Percentiles rank a stretch among this genome's conserved stretches.
Evolutionary conservation across 345 rosid species (phyloP).

Genomic region (Theobroma cacao): DNA sequence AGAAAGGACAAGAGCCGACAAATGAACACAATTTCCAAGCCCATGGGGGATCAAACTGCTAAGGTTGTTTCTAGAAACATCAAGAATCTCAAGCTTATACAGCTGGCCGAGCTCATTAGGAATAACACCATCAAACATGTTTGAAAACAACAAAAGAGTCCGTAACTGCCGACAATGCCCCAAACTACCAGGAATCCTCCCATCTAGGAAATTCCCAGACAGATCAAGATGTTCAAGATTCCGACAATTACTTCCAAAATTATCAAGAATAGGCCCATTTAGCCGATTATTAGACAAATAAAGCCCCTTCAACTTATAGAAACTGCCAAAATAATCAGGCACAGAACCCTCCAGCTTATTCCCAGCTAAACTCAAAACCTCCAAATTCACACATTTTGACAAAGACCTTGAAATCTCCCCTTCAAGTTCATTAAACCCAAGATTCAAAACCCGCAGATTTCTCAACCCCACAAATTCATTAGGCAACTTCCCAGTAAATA

Average conservation of each 20-base stretch:
- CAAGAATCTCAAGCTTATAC: conserved; percentile 30
- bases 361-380: conserved; percentile 33
- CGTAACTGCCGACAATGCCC: conserved; percentile 29
- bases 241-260: conserved; percentile 21
- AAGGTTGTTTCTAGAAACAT: conserved; percentile 37
- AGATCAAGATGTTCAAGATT: conserved; percentile 36
- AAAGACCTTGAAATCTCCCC: conserved; percentile 26
- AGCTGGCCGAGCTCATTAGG: conserved; percentile 34
- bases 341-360: conserved; percentile 28
- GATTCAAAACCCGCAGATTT: conserved; percentile 34
- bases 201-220: conserved; percentile 27
- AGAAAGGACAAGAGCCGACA: conserved; percentile 37
- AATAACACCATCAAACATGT: conserved; percentile 31
- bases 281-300: conserved; percentile 31
- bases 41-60: conserved; percentile 28
- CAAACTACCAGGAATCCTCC: conserved; percentile 27
- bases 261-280: conserved; percentile 25
- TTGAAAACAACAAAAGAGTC: conserved; percentile 30
- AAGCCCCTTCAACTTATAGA: conserved; percentile 23
- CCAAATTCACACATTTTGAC: conserved; percentile 11
- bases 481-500: conserved; percentile 26
- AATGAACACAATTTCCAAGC: conserved; percentile 31
- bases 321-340: conserved; percentile 23
- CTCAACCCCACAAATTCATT: conserved; percentile 23
- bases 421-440: conserved; percentile 30